A percentile compares a stretch with the other conserved stretches of the same genome.
These are phyloP conservation scores for Microdochium nivale DNA, from an alignment of 2,329 filamentous ascomycete genomes.

Conservation along the genomic window DNA sequence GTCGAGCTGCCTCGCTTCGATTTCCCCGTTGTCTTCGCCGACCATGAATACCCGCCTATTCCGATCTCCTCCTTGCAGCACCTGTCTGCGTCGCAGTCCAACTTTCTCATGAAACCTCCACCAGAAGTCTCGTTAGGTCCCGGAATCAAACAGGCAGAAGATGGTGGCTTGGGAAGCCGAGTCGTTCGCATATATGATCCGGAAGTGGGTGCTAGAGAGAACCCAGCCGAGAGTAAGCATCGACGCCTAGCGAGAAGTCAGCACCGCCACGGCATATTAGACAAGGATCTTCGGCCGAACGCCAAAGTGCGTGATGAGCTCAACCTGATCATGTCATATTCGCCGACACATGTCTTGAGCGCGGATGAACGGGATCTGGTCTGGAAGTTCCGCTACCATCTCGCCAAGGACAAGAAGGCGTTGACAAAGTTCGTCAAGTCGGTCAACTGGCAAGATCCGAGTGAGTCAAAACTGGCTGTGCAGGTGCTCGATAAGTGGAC, in stretches of 20 bases:
- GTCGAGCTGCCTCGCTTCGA: slow-evolving; percentile 92
- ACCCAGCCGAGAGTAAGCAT: slow-evolving; percentile 93
- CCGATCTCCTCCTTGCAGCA: slow-evolving; percentile 70
- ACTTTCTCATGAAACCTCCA: slow-evolving; percentile 66
- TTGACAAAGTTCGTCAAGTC: slow-evolving; percentile 98
- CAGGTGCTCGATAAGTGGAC: slow-evolving; percentile 90
- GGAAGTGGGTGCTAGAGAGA: slow-evolving; percentile 80
- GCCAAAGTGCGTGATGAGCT: slow-evolving; percentile 91
- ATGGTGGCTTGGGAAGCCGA: slow-evolving; percentile 45
- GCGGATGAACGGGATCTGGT: slow-evolving; percentile 92
- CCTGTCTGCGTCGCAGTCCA: slow-evolving; percentile 53
- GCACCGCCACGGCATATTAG: slow-evolving; percentile 81
- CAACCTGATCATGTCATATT: slow-evolving; percentile 84
- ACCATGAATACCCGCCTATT: slow-evolving; percentile 83
- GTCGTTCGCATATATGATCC: slow-evolving; percentile 88
- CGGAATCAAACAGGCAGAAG: slow-evolving; percentile 54
- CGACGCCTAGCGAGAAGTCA: slow-evolving; percentile 84
- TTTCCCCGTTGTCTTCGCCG: slow-evolving; percentile 89
- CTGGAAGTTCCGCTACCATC: slow-evolving; percentile 94
- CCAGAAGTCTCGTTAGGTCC: slow-evolving; percentile 87
- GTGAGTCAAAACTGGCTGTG: slow-evolving; percentile 81
- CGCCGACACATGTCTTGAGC: slow-evolving; percentile 79
- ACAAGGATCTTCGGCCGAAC: slow-evolving; percentile 92
- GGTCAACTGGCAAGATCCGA: slow-evolving; percentile 82
- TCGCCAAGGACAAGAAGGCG: slow-evolving; percentile 84